A percentile compares a stretch with the other conserved stretches of the same genome.
phyloP scores from a whole-genome alignment of 2,329 filamentous ascomycete genomes.

The Tolypocladium capitatum region DNA sequence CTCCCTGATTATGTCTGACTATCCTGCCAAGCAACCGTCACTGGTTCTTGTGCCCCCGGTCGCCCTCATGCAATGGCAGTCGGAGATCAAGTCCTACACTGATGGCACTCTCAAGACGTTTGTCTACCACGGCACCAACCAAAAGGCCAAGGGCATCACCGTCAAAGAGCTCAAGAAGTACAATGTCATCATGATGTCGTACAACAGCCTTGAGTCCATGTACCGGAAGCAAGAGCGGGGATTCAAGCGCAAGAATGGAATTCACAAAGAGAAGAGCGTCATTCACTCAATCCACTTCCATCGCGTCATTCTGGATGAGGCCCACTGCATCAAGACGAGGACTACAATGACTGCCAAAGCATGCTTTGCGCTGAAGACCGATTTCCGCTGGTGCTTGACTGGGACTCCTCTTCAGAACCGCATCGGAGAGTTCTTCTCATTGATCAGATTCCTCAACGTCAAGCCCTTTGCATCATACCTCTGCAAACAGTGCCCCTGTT shows the following conservation, averaged over 20 bases:
- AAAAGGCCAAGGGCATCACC: constrained; percentile 65
- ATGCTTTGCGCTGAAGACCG: constrained; percentile 78
- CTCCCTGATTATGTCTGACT: constrained; percentile 96
- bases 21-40: constrained; percentile 67
- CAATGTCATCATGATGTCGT: constrained; percentile 95
- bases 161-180: constrained; percentile 65
- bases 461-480: constrained; percentile 86
- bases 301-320: constrained; percentile 86
- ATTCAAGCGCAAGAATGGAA: constrained; percentile 64
- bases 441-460: constrained; percentile 82
- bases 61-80: constrained; percentile 89
- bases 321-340: constrained; percentile 85
- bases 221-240: constrained; percentile 88
- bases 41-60: constrained; percentile 87
- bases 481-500: constrained; percentile 76
- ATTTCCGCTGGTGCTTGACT: constrained; percentile 90
- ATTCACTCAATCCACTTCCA: constrained; percentile 84
- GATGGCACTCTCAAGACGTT: constrained; percentile 82
- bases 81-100: constrained; percentile 69
- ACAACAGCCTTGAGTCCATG: constrained; percentile 81
- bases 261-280: constrained; percentile 65
- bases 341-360: constrained; percentile 88
- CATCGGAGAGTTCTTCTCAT: constrained; percentile 92
- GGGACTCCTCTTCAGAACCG: constrained; percentile 94
- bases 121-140: constrained; percentile 77